These are phyloP conservation scores for Euphorbia peplus DNA, from an alignment of 345 rosid genomes.

Conservation along the genomic window DNA sequence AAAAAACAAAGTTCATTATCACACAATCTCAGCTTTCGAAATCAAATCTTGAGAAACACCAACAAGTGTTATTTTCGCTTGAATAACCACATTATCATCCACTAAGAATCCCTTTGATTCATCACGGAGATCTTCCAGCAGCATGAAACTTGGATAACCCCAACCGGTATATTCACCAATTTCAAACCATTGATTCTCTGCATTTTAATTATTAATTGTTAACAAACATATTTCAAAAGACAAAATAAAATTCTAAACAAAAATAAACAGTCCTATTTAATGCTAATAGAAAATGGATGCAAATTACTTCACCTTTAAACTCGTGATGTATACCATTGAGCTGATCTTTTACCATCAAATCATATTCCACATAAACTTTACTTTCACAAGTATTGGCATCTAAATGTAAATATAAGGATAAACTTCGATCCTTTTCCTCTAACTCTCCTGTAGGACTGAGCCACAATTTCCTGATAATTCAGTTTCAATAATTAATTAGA, in stretches of 20 bases:
- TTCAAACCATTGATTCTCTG: neutral
- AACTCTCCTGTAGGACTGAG: neutral
- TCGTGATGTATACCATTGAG: neutral
- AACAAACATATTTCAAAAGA: no score
- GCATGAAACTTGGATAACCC: neutral
- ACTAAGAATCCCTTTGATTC: neutral
- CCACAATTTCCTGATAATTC: neutral
- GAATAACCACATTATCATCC: slow-evolving; percentile 5
- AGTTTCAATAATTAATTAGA: neutral
- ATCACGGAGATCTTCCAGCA: neutral
- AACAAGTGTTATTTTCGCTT: neutral
- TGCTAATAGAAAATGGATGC: neutral
- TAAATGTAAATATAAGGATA: neutral
- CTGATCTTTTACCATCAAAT: neutral
- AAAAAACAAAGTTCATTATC: no score
- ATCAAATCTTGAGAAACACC: neutral
- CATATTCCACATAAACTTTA: neutral
- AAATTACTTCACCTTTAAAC: neutral
- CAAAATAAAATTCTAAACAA: no score
- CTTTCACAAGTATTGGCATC: neutral
- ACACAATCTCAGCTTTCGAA: no score
- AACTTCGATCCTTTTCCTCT: neutral
- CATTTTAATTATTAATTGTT: no score
- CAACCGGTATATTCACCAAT: accelerated
- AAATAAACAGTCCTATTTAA: neutral